Conservation (phyloP, 2,329 filamentous ascomycete genomes). For the Penicillium sp. region DNA sequence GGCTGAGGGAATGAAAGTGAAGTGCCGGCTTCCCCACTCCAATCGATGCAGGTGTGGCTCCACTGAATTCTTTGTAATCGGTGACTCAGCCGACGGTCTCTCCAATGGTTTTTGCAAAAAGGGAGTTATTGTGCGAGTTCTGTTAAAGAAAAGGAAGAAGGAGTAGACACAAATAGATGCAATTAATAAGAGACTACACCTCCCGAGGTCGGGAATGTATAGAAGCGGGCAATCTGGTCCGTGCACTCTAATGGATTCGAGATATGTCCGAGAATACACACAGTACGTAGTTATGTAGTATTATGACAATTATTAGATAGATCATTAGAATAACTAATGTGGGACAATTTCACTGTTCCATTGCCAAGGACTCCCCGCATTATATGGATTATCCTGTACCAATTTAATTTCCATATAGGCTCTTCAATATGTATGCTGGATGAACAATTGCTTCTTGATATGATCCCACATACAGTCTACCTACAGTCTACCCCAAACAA, state of each 20-base stretch:
- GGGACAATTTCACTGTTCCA: neutral
- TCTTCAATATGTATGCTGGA: neutral
- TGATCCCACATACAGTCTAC: no score
- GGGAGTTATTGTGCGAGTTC: no score
- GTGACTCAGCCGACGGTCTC: conserved; percentile 13
- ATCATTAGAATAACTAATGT: neutral
- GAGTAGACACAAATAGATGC: neutral
- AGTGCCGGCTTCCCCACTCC: conserved; percentile 22
- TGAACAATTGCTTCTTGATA: neutral
- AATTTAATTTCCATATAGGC: neutral
- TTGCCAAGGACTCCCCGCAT: neutral
- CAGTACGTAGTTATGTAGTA: no score
- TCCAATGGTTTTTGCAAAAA: neutral
- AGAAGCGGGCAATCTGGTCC: neutral
- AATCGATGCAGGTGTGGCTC: neutral
- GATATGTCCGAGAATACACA: neutral
- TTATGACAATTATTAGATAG: no score
- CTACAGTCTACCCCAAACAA: neutral
- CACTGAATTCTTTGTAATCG: conserved; percentile 21
- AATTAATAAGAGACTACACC: no score
- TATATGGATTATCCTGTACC: neutral
- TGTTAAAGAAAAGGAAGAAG: neutral
- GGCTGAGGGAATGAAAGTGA: conserved; percentile 14
- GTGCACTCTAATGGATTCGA: neutral
- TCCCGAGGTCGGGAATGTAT: neutral